Base-by-base conservation (phyloP, 2,329 filamentous ascomycete genomes). In the Eutypa lata region DNA sequence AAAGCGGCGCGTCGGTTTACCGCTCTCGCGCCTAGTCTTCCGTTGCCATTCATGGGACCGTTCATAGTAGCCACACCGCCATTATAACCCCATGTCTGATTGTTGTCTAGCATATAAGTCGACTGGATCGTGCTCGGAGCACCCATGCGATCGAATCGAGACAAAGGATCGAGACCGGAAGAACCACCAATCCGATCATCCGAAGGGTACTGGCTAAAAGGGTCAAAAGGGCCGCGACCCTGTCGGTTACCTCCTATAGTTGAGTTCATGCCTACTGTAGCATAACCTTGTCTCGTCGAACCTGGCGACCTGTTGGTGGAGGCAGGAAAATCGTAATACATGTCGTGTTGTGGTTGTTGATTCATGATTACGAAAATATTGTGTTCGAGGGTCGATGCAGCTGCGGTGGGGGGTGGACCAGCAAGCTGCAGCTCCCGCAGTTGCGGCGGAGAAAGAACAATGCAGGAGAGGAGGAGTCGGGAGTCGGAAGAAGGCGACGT, bases 1-100 rank as follows among this genome's bases (percentile, higher is more conserved):
- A 95, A 75, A 48, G 86, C 86, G 50, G 81, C 77, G 57, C 81
- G 74, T 50, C 84, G 73, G 61, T 77, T 79, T 47, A 78, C 75
- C 52, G 73, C 73, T 57, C 81, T 76, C 68, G 61, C 60, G 43
- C 61, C 65, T 21, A 85, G 68, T 64, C 86, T 74, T 67, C 80
- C 72, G 62, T 82, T 76, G 52, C 84, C 84, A 53, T 85, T 86
- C 61, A 92, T 79, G 57, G 83, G 86, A 51, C 84, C 84, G 63
- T 80, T 77, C 55, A 82, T 75, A 0, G 79, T 82, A 21, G 78
- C 77, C 58, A 91, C 89, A 46, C 84, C 87, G 64, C 81, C 83
- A 54, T 75, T 78, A 60, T 90, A 86, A 68, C 86, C 90, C 91
- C 91, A 96, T 19, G 87, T 86, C 66, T 91, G 88, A 67, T 85